Percentiles rank a stretch among this genome's conserved stretches.
Conservation (phyloP, 805 yeast genomes). For the Hanseniaspora meyeri region DNA sequence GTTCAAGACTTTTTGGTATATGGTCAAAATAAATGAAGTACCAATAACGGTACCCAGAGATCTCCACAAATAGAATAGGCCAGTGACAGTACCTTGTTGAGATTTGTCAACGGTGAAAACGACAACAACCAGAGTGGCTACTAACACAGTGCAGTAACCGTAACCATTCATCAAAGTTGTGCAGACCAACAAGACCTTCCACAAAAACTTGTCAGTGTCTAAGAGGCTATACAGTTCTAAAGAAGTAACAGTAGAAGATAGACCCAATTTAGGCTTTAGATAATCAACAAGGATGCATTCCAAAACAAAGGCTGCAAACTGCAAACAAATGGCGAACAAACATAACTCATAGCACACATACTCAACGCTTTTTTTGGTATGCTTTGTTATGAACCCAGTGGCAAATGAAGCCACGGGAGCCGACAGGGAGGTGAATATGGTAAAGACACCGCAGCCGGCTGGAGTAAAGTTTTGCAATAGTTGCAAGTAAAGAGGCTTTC, state of each 20-base stretch:
- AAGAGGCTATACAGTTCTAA: conserved; percentile 4
- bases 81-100: conserved; percentile 38
- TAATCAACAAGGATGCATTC: conserved; percentile 17
- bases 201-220: conserved; percentile 13
- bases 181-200: conserved; percentile 25
- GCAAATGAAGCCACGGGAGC: conserved; percentile 43
- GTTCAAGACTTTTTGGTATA: conserved; percentile 28
- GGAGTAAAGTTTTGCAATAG: conserved; percentile 41
- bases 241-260: neutral
- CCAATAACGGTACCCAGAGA: conserved; percentile 39
- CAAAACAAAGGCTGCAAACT: conserved; percentile 19
- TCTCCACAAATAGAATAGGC: conserved; percentile 39
- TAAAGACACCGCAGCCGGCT: conserved; percentile 42
- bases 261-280: conserved; percentile 18
- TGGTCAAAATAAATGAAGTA: conserved; percentile 32
- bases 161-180: conserved; percentile 33
- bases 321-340: conserved; percentile 19
- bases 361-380: conserved; percentile 24
- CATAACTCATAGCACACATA: conserved; percentile 23
- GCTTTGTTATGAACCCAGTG: conserved; percentile 37
- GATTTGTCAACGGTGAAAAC: conserved; percentile 35
- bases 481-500: conserved; percentile 46
- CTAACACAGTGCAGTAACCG: conserved; percentile 41
- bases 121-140: conserved; percentile 47
- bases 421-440: conserved; percentile 44